These are phyloP conservation scores for Dichotomopilus funicola DNA, from an alignment of 2,329 filamentous ascomycete species.

Conservation along the genomic window DNA sequence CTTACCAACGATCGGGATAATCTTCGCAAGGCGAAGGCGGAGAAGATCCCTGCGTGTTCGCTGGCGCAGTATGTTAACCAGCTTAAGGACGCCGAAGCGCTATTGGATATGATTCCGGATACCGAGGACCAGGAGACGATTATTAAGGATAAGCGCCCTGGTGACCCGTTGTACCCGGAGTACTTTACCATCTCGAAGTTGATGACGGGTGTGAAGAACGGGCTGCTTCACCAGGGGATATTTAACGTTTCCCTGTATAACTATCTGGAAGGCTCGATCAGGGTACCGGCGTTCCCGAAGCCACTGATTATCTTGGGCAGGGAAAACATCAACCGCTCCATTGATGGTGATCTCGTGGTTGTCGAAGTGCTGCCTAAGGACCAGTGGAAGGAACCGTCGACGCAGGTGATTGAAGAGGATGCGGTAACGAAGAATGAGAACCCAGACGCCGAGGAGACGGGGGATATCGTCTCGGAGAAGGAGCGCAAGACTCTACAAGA, in stretches of 20 bases:
- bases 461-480: slow-evolving; percentile 75
- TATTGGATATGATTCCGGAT: slow-evolving; percentile 91
- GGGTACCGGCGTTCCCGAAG: slow-evolving; percentile 85
- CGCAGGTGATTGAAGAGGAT: slow-evolving; percentile 93
- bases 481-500: slow-evolving; percentile 85
- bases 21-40: slow-evolving; percentile 69
- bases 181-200: slow-evolving; percentile 85
- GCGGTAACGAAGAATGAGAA: slow-evolving; percentile 88
- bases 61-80: slow-evolving; percentile 73
- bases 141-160: slow-evolving; percentile 53
- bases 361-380: slow-evolving; percentile 89
- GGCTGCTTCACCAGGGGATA: slow-evolving; percentile 84
- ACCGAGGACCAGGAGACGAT: slow-evolving; percentile 60
- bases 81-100: slow-evolving; percentile 73
- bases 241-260: slow-evolving; percentile 98
- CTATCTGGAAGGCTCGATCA: slow-evolving; percentile 88
- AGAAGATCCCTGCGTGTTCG: slow-evolving; percentile 63
- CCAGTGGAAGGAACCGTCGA: slow-evolving; percentile 94
- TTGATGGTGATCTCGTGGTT: slow-evolving; percentile 88
- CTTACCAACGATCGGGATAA: slow-evolving; percentile 90
- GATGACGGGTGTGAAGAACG: slow-evolving; percentile 86
- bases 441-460: slow-evolving; percentile 71
- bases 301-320: slow-evolving; percentile 80
- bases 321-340: slow-evolving; percentile 91
- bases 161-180: slow-evolving; percentile 76